A percentile compares a stretch with the other conserved stretches of the same genome.
Conservation (phyloP, 305 asterid species). For the Ajuga reptans region DNA sequence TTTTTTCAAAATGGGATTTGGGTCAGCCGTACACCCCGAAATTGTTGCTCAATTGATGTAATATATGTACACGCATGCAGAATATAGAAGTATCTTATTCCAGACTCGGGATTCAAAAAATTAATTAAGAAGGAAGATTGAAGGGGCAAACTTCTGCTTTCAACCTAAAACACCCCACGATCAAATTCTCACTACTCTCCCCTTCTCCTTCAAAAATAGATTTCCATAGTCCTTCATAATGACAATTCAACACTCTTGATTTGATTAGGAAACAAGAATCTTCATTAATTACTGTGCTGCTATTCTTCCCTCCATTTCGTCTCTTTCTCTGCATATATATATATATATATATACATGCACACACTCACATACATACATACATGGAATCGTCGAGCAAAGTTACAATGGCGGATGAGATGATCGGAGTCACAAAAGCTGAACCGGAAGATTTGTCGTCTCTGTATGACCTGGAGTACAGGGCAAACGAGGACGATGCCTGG, state of each 20-base stretch:
- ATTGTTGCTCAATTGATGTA: too few relatives aligned
- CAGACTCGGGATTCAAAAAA: too few relatives aligned
- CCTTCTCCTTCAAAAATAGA: too few relatives aligned
- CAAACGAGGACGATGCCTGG: constrained; percentile 54
- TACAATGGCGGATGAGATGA: neutral
- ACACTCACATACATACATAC: neutral
- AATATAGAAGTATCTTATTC: too few relatives aligned
- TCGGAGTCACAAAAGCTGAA: neutral
- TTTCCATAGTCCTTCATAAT: too few relatives aligned
- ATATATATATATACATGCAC: neutral
- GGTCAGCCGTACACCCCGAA: too few relatives aligned
- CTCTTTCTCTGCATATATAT: neutral
- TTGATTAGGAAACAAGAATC: neutral
- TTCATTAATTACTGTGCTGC: neutral
- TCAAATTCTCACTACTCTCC: too few relatives aligned
- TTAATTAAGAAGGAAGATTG: too few relatives aligned
- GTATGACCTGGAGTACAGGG: constrained; percentile 43
- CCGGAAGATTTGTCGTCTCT: neutral
- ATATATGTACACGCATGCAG: too few relatives aligned
- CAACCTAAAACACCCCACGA: too few relatives aligned
- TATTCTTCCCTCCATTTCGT: neutral
- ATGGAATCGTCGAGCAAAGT: neutral
- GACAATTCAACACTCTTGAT: neutral
- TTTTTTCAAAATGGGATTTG: too few relatives aligned
- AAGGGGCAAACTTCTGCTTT: too few relatives aligned